Evolutionary conservation across 768 basidiomycete genomes (phyloP).

Genomic region (Lactarius vividus): DNA sequence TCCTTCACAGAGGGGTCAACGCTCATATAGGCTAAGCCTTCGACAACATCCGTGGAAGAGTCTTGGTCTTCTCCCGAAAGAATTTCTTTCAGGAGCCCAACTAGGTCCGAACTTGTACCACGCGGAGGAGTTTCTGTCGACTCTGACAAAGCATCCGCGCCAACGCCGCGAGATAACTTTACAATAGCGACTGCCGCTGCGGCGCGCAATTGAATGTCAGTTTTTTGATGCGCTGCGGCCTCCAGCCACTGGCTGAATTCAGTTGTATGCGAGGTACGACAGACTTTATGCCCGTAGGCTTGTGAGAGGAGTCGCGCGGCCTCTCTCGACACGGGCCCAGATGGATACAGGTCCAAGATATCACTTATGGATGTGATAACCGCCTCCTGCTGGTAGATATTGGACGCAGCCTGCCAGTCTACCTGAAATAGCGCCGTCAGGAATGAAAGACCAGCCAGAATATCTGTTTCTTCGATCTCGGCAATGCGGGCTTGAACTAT

Average conservation of each 20-base stretch:
- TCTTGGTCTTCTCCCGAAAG: slow-evolving; percentile 25
- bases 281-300: slow-evolving; percentile 70
- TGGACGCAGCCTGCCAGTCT: slow-evolving; percentile 64
- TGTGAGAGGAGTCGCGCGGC: slow-evolving; percentile 75
- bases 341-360: slow-evolving; percentile 60
- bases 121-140: slow-evolving; percentile 15
- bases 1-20: slow-evolving; percentile 59
- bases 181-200: slow-evolving; percentile 71
- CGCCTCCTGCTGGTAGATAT: slow-evolving; percentile 63
- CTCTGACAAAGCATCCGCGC: slow-evolving; percentile 39
- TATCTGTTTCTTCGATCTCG: slow-evolving; percentile 52
- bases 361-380: slow-evolving; percentile 65
- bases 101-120: slow-evolving; percentile 12
- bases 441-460: slow-evolving; percentile 59
- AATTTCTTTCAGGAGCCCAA: slow-evolving; percentile 34
- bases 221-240: slow-evolving; percentile 47
- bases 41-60: slow-evolving; percentile 63
- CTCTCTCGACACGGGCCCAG: slow-evolving; percentile 48
- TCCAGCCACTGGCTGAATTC: slow-evolving; percentile 68
- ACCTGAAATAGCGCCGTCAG: slow-evolving; percentile 81
- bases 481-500: slow-evolving; percentile 48
- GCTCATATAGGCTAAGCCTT: slow-evolving; percentile 79
- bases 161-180: slow-evolving; percentile 68
- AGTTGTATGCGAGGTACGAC: slow-evolving; percentile 58
- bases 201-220: slow-evolving; percentile 49